Evolutionary conservation across 306 rosid species (phyloP).

Genomic region (Mucuna pruriens): DNA sequence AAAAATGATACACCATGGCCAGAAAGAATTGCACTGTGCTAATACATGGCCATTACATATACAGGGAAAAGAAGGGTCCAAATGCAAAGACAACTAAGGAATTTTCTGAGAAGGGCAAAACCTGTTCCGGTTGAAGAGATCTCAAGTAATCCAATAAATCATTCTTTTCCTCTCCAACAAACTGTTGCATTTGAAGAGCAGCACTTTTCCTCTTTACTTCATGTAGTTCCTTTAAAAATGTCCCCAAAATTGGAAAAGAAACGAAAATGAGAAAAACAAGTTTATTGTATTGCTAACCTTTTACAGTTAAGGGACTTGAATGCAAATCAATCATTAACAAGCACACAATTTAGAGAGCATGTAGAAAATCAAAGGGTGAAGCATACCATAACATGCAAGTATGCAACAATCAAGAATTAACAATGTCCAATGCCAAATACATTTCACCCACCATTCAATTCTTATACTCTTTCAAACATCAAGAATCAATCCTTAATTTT

Average conservation of each 20-base stretch:
- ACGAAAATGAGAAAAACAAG: constrained; percentile 22
- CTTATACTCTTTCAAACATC: constrained; percentile 15
- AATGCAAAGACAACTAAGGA: constrained; percentile 1
- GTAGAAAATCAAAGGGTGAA: constrained; percentile 20
- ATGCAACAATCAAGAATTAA: constrained; percentile 19
- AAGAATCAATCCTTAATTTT: constrained; percentile 1
- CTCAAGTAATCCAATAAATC: constrained; percentile 92
- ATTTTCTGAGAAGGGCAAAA: constrained; percentile 28
- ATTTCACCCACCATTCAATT: constrained; percentile 6
- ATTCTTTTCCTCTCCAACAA: constrained; percentile 95
- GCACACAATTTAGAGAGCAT: constrained; percentile 14
- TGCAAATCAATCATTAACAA: constrained; percentile 9
- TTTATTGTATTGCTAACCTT: background rate
- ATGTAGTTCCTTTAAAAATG: constrained; percentile 72
- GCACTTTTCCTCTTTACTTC: constrained; percentile 87
- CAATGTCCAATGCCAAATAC: constrained; percentile 12
- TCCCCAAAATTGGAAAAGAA: constrained; percentile 10
- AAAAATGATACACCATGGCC: constrained; percentile 32
- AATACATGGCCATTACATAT: background rate
- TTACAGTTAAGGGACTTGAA: constrained; percentile 23
- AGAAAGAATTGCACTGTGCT: constrained; percentile 9
- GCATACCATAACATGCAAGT: constrained; percentile 3
- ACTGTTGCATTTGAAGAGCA: constrained; percentile 97
- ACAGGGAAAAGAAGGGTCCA: background rate
- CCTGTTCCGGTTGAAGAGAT: constrained; percentile 96